Evolutionary conservation across 352 stramenopile species (phyloP).

Genomic region (Poterioochromonas sp.): DNA sequence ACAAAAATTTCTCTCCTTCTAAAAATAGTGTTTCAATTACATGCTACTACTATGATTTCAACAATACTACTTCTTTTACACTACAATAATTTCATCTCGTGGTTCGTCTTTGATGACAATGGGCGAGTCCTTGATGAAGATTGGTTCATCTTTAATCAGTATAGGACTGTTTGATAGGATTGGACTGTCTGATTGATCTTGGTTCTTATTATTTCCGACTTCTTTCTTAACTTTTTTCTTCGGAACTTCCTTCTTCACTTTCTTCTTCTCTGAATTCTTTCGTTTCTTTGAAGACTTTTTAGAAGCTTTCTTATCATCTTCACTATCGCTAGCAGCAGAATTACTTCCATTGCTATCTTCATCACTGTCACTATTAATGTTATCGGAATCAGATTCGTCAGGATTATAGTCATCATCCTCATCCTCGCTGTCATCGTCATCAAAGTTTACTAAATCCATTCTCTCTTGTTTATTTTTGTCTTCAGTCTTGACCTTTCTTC

Average conservation of each 20-base stretch:
- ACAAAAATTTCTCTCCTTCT: too few relatives aligned
- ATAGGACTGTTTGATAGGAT: too few relatives aligned
- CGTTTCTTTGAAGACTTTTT: background rate
- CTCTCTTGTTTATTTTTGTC: background rate
- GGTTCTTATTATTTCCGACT: too few relatives aligned
- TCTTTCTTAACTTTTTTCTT: background rate
- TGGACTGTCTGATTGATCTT: too few relatives aligned
- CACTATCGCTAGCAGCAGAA: background rate
- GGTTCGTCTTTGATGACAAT: too few relatives aligned
- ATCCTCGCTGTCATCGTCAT: constrained; percentile 3
- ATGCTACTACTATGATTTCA: too few relatives aligned
- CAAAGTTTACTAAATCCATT: background rate
- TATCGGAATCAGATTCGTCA: background rate
- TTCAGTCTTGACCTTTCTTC: background rate
- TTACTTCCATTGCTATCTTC: background rate
- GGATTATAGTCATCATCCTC: constrained; percentile 24
- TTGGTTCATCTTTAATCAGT: too few relatives aligned
- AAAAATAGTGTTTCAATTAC: too few relatives aligned
- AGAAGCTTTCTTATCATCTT: background rate
- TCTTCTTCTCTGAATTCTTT: background rate
- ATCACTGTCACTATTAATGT: background rate
- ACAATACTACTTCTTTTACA: too few relatives aligned
- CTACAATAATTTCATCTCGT: too few relatives aligned
- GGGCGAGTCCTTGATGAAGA: too few relatives aligned
- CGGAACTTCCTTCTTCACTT: background rate